Base-by-base conservation (phyloP, 208 protist genomes). In the Acanthamoeba triangularis region DNA sequence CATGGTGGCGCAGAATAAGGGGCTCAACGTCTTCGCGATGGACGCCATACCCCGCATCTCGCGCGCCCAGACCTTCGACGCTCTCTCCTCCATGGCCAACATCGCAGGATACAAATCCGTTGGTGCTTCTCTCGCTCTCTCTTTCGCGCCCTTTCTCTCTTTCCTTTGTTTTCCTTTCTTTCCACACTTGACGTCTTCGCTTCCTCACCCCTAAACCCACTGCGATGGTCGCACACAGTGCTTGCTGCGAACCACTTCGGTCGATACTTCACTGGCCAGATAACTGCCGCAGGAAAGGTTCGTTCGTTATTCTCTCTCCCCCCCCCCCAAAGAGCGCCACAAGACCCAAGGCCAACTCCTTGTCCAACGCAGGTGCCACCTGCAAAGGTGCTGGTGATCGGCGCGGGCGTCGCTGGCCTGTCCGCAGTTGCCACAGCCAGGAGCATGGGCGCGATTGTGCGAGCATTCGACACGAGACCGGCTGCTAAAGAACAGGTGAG, bases 201-300 rank as follows among this genome's bases (percentile, higher is more conserved):
- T 63, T 59, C 33, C 10, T 35, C 16, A 33, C 63, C 63, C 16
- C 59, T n/a, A n/a, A 28, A 65, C 13, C 59, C 16, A 30, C 23
- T 23, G 25, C 54, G 35, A 3, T 30, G 10, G 11, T 52, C 11
- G 20, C 16, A 28, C 5, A 20, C 47, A 93, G 87, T 93, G 16
- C 87, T 93, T 54, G 87, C 87, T 13, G 87, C 97, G 6, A 93
- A 96, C 28, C n/a, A 95, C 69, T 99, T 99, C 59, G 97, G 96
- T 23, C 69, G 98, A 13, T 98, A 97, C 94, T 98, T 99, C 82
- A 96, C 97, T 47, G 98, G 98, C 0, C 96, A 98, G 69, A 99
- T 99, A n/a, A 99, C 99, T 23, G 98, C 98, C 33, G 98, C 98
- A 28, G 99, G 99, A n/a, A 99, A 98, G 49, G 92, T 93, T 30